Evolutionary conservation across 345 rosid genomes (phyloP), one percentile per base, ranked within the genome.

Genomic region (Salix purpurea): DNA sequence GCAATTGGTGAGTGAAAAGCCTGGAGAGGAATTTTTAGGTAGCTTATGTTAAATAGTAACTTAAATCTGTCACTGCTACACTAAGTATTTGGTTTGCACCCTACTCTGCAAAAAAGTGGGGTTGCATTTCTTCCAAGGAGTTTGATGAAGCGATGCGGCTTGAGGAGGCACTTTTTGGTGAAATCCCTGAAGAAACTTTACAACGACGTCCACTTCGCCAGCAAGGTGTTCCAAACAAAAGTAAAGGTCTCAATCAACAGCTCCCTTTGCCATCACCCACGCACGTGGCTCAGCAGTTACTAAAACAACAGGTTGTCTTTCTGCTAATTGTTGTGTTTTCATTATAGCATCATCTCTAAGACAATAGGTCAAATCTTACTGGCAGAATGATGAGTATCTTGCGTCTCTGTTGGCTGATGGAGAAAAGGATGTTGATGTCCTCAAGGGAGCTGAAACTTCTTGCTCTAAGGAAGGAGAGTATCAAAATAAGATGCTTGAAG

Each of bases 71-170:
- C 42, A 58, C 13, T 36, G 18, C 3, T 69, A 6, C 67, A 68
- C 77, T 65, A 62, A 75, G 66, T 23, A 13, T 42, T 39, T 61
- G 61, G 23, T 32, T 65, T 75, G 9, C 44, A 71, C 21, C 77
- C 40, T 74, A 26, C 3, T 76, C 75, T 75, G 70, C 62, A 58
- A 66, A 72, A 62, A 82, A 91, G 97, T 90, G 87, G 92, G 88
- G 87, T 79, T 88, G 83, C 77, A 82, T 91, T 79, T 91, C 92
- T 75, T 54, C 90, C 65, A 83, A 84, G 77, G 94, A 91, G 81
- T 89, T 87, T 80, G 86, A 89, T 8, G 91, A 90, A 76, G 94
- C 94, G 44, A 76, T 88, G 65, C 79, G 85, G 85, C 83, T 91
- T 72, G 97, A 91, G 86, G 82, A 81, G 34, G 87, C 91, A 76